These are phyloP conservation scores for Ophiostoma tasmaniense DNA, from an alignment of 2,329 filamentous ascomycete genomes.

Conservation along the genomic window DNA sequence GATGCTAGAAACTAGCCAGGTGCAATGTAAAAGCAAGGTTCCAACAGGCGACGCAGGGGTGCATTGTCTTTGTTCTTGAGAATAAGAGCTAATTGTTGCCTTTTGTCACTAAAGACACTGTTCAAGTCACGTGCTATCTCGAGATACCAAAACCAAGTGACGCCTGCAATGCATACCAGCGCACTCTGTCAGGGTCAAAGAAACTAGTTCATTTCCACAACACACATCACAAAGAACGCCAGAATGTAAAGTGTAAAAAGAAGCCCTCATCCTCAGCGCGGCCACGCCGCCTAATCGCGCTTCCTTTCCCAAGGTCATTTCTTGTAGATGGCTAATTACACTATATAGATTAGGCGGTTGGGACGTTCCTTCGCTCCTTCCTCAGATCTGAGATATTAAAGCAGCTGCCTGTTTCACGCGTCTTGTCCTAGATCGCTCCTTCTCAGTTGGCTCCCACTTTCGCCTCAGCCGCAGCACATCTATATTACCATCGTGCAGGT, in stretches of 20 bases:
- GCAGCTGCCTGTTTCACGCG: background rate
- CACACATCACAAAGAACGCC: background rate
- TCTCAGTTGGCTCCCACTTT: background rate
- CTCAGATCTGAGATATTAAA: background rate
- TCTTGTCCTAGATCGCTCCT: background rate
- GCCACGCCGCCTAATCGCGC: background rate
- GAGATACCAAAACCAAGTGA: background rate
- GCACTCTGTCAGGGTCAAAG: background rate
- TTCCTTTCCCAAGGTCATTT: background rate
- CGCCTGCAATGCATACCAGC: background rate
- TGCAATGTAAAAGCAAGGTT: background rate
- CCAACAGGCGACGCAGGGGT: background rate
- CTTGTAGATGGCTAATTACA: background rate
- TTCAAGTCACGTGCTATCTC: background rate
- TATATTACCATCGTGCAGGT: background rate
- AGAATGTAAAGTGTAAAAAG: background rate
- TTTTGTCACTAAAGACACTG: background rate
- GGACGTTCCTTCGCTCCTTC: background rate
- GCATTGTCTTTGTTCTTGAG: background rate
- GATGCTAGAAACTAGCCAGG: too few species aligned
- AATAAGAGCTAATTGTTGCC: background rate
- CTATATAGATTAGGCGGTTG: background rate
- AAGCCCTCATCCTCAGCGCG: background rate
- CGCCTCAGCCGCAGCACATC: background rate
- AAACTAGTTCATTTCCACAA: background rate